Conservation (phyloP, 148 eudicot genomes). For the Drosera capensis region DNA sequence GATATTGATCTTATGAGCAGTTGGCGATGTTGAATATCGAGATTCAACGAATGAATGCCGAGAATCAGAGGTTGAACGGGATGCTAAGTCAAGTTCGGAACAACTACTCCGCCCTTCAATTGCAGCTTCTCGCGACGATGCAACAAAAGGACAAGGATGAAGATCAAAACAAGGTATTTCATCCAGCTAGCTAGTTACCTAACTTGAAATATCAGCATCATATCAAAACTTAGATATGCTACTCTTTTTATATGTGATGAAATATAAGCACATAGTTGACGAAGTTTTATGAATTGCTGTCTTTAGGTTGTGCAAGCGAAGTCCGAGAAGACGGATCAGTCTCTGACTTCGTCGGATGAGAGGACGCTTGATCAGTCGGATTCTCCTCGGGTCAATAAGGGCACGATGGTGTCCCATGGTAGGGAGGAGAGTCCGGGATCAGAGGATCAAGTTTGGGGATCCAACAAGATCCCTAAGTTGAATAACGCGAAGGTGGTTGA, state of each 20-base stretch:
- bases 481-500: conserved; percentile 11
- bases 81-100: conserved; percentile 43
- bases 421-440: conserved; percentile 43
- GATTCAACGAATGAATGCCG: conserved; percentile 44
- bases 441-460: conserved; percentile 30
- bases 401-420: conserved; percentile 1
- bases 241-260: conserved; percentile 8
- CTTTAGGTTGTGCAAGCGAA: conserved; percentile 4
- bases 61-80: conserved; percentile 53
- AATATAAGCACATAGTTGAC: conserved; percentile 3
- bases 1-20: conserved; percentile 13
- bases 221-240: too few species aligned
- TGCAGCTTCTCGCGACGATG: conserved; percentile 29
- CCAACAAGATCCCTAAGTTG: conserved; percentile 47
- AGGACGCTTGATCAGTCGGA: conserved; percentile 33
- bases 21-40: conserved; percentile 36
- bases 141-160: conserved; percentile 29
- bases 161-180: conserved; percentile 1
- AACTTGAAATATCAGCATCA: too few species aligned
- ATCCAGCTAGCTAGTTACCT: too few species aligned
- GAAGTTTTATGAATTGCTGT: background rate
- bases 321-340: conserved; percentile 17
- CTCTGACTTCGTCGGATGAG: conserved; percentile 51
- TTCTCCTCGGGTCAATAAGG: conserved; percentile 15
- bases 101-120: conserved; percentile 37